Conservation (phyloP, 768 basidiomycete genomes). For the Phaffia australis region DNA sequence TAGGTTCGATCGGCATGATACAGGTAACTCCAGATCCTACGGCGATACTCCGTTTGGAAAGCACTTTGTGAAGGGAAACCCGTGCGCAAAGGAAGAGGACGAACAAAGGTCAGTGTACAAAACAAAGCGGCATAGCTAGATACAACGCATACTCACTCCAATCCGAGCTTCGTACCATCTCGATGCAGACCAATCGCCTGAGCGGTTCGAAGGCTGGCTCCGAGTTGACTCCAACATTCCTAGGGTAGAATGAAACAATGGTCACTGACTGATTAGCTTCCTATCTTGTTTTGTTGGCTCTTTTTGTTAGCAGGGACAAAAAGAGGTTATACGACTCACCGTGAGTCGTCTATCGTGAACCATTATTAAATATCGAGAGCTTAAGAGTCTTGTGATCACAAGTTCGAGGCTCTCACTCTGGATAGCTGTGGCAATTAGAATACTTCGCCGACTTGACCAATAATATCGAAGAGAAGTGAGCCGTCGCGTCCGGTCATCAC, state of each 20-base stretch:
- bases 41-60: constrained; percentile 70
- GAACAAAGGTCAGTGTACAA: not conserved
- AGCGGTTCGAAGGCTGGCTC: constrained; percentile 82
- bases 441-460: constrained; percentile 81
- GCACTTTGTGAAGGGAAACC: constrained; percentile 36
- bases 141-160: constrained; percentile 43
- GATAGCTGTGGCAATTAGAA: constrained; percentile 83
- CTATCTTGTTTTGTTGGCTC: too few species aligned
- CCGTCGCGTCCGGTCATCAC: constrained; percentile 62
- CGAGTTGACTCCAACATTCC: constrained; percentile 92
- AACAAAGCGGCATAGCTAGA: not conserved
- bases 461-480: constrained; percentile 81
- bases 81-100: constrained; percentile 51
- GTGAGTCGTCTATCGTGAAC: constrained; percentile 37
- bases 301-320: constrained; percentile 52
- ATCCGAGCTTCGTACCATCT: constrained; percentile 62
- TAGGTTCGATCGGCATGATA: constrained; percentile 91
- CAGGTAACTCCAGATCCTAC: constrained; percentile 71
- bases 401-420: constrained; percentile 86
- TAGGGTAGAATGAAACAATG: too few species aligned
- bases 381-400: constrained; percentile 80
- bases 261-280: too few species aligned
- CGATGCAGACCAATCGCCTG: constrained; percentile 87
- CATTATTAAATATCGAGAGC: constrained; percentile 53
- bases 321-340: not conserved